These are phyloP conservation scores for Aspergillus latus DNA, from an alignment of 2,329 filamentous ascomycete genomes.

Conservation along the genomic window DNA sequence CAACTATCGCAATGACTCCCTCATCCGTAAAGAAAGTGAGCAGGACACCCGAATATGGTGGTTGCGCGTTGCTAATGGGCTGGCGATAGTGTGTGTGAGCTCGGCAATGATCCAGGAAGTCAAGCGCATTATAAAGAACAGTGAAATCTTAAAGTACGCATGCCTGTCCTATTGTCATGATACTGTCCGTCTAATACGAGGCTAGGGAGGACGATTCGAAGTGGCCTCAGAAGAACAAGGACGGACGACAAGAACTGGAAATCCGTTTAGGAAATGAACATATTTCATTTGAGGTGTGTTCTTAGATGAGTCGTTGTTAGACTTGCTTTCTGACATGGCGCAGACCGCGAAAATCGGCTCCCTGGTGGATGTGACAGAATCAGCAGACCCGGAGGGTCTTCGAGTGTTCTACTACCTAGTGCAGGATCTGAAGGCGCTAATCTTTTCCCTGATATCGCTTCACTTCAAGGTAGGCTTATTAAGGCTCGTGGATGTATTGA, in stretches of 20 bases:
- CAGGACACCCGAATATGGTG: background rate
- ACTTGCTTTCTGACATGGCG: background rate
- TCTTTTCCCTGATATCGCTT: slow-evolving; percentile 92
- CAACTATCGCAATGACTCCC: slow-evolving; percentile 96
- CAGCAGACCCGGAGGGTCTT: slow-evolving; percentile 89
- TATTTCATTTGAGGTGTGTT: slow-evolving; percentile 86
- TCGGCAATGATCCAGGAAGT: slow-evolving; percentile 88
- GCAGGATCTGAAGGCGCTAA: slow-evolving; percentile 92
- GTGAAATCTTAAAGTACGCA: slow-evolving; percentile 90
- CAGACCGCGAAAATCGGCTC: slow-evolving; percentile 98
- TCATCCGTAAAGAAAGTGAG: slow-evolving; percentile 99
- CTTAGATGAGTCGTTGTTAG: background rate
- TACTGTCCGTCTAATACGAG: slow-evolving; percentile 19
- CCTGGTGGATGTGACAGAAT: slow-evolving; percentile 93
- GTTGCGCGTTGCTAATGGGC: slow-evolving; percentile 20
- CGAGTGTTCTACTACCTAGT: slow-evolving; percentile 98
- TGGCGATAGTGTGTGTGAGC: slow-evolving; percentile 82
- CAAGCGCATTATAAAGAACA: slow-evolving; percentile 93
- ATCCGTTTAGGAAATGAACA: slow-evolving; percentile 92
- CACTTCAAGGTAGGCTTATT: slow-evolving; percentile 76
- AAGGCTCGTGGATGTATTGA: background rate
- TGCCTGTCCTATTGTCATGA: background rate
- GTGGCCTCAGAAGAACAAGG: slow-evolving; percentile 99
- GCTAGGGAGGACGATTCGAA: slow-evolving; percentile 92
- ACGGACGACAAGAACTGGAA: slow-evolving; percentile 93